Evolutionary conservation across 1,284 basidiomycete species (phyloP).

Genomic region (Microbotryomycetes sp.): DNA sequence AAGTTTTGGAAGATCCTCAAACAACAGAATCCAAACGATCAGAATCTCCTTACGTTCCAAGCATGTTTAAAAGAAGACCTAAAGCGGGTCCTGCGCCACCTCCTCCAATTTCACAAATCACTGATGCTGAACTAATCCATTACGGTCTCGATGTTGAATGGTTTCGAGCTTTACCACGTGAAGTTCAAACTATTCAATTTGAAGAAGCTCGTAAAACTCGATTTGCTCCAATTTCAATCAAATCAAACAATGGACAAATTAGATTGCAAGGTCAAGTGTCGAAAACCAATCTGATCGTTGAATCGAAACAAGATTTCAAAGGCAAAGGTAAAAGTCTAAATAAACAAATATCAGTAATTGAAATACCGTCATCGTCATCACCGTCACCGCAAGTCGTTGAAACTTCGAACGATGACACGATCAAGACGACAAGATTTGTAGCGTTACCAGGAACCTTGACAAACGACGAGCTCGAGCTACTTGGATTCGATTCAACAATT

Average conservation of each 20-base stretch:
- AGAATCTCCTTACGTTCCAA: conserved; percentile 8
- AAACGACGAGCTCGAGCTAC: conserved; percentile 13
- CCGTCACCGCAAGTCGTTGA: conserved; percentile 39
- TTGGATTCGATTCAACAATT: conserved; percentile 9
- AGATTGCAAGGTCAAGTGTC: conserved; percentile 1
- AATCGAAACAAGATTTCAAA: neutral
- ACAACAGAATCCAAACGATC: neutral
- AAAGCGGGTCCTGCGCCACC: neutral
- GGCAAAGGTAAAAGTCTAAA: neutral
- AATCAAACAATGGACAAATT: neutral
- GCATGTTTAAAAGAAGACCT: conserved; percentile 8
- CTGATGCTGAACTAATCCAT: conserved; percentile 14
- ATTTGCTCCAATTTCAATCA: neutral
- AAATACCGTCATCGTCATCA: neutral
- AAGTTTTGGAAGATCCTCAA: neutral
- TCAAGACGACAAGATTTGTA: neutral
- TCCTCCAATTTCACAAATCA: conserved; percentile 2
- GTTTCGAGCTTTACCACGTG: conserved; percentile 7
- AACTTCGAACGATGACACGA: neutral
- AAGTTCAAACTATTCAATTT: conserved; percentile 10
- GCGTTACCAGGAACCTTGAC: conserved; percentile 4
- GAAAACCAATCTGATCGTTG: conserved; percentile 4
- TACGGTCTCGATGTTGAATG: conserved; percentile 24
- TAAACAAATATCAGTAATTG: conserved; percentile 5
- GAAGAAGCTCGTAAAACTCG: conserved; percentile 5